phyloP scores from a whole-genome alignment of 2,329 filamentous ascomycete genomes.

The Talaromyces verruculosus region DNA sequence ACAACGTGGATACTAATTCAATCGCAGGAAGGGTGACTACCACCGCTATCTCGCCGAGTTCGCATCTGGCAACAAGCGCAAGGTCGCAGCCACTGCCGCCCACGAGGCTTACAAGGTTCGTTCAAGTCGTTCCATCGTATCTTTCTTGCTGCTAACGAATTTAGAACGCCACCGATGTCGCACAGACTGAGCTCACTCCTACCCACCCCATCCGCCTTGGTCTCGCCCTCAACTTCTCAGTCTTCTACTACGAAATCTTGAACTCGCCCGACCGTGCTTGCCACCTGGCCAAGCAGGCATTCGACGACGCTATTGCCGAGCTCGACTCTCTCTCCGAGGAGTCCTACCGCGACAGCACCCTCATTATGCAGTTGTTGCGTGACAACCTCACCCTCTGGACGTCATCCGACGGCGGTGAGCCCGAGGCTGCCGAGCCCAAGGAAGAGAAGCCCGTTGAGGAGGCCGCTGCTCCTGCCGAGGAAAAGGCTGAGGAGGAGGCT shows the following conservation, averaged over 20 bases:
- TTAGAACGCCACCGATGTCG: conserved; percentile 94
- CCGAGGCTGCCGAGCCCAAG: conserved; percentile 60
- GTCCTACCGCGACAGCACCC: conserved; percentile 97
- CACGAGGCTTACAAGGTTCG: conserved; percentile 97
- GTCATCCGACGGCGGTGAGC: conserved; percentile 82
- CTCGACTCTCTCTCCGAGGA: conserved; percentile 97
- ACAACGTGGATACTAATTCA: conserved; percentile 16
- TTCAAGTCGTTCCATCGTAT: conserved; percentile 20
- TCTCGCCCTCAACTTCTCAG: conserved; percentile 97
- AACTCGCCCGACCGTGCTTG: conserved; percentile 97
- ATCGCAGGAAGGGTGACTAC: conserved; percentile 93
- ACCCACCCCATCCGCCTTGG: conserved; percentile 98
- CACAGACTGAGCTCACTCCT: conserved; percentile 93
- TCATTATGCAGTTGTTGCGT: conserved; percentile 98
- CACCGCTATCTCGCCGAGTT: conserved; percentile 99
- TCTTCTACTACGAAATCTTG: conserved; percentile 99
- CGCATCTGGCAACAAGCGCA: conserved; percentile 89
- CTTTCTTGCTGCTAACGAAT: conserved; percentile 14
- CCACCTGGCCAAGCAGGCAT: conserved; percentile 98
- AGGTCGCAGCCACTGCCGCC: conserved; percentile 88
- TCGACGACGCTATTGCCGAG: conserved; percentile 97
- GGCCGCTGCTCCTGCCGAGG: conserved; percentile 42
- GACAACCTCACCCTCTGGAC: conserved; percentile 99
- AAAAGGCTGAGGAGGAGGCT: conserved; percentile 40
- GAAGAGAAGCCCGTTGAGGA: conserved; percentile 59